Evolutionary conservation across 1,284 basidiomycete species (phyloP).

Genomic region (Melanopsichium pennsylvanicum): DNA sequence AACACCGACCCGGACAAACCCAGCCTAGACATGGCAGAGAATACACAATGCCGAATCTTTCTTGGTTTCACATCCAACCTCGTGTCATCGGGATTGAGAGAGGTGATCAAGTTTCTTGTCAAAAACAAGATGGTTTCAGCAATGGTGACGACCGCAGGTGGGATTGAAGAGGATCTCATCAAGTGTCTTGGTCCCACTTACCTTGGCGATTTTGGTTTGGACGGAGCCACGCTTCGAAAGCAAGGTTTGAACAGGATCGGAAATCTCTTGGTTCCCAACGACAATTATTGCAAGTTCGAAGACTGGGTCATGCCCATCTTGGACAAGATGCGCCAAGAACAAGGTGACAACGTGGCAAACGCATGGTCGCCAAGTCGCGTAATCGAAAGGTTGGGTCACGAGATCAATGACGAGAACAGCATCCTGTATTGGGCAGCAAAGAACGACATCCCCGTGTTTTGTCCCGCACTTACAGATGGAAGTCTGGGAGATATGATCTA

Average conservation of each 20-base stretch:
- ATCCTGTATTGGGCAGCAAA: slow-evolving; percentile 97
- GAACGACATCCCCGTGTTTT: slow-evolving; percentile 99
- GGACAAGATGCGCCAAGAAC: slow-evolving; percentile 88
- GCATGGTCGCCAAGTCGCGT: slow-evolving; percentile 92
- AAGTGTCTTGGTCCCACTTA: slow-evolving; percentile 97
- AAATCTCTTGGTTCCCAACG: slow-evolving; percentile 96
- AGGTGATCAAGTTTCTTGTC: slow-evolving; percentile 90
- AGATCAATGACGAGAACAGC: slow-evolving; percentile 90
- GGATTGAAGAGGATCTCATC: slow-evolving; percentile 98
- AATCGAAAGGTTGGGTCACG: slow-evolving; percentile 88
- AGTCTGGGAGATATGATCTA: slow-evolving; percentile 99
- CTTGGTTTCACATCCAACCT: slow-evolving; percentile 98
- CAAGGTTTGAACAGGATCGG: slow-evolving; percentile 94
- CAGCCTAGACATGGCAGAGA: slow-evolving; percentile 69
- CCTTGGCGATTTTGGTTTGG: slow-evolving; percentile 84
- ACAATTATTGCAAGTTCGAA: slow-evolving; percentile 99
- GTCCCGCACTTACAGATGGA: slow-evolving; percentile 96
- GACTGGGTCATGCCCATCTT: slow-evolving; percentile 97
- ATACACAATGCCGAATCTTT: slow-evolving; percentile 84
- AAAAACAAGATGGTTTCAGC: slow-evolving; percentile 90
- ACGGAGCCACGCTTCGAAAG: slow-evolving; percentile 84
- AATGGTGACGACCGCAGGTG: slow-evolving; percentile 96
- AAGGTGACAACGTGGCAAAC: slow-evolving; percentile 73
- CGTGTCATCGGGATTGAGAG: slow-evolving; percentile 94
- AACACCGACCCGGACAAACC: slow-evolving; percentile 44